Base-by-base conservation (phyloP, 208 protist species). In the Trypanosoma brucei region DNA sequence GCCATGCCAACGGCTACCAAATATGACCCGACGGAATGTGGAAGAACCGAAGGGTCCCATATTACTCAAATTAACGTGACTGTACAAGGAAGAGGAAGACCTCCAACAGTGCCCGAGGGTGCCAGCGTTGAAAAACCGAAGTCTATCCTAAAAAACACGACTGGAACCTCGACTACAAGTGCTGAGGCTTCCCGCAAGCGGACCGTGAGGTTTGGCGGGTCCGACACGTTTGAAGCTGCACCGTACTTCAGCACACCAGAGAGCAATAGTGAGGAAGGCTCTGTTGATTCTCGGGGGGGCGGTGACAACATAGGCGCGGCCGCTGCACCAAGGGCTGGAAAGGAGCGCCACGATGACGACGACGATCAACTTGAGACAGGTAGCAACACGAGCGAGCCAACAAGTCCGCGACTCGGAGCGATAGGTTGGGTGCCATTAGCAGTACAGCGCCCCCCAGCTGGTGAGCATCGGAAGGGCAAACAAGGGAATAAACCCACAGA, bases 111-210 rank as follows among this genome's bases (percentile, higher is more conserved):
- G 22, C 22, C 22, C 22, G 22, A 22, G 22, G 22, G 35, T 13
- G 38, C 4, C 48, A 59, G 44, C 35, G 7, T 9, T 14, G 59
- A 64, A 36, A 63, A 40, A 42, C 57, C 51, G 1, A 39, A 30
- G 9, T 65, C 65, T 35, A 71, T 64, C n/a, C 52, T 65, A 38
- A 72, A 56, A 42, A 50, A 42, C 52, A 59, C 22, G 35, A 4
- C 22, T 39, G 40, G 33, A n/a, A 9, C 37, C 52, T 33, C 33
- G 5, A n/a, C 35, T 13, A 22, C 34, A 4, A 2, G 37, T 42
- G 2, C 37, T 9, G 22, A 42, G 14, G 2, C 1, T 57, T 36
- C 14, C 14, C 53, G 2, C 2, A 7, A 60, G 22, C 36, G 8
- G 44, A 46, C 6, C 11, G 42, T 46, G 42, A 46, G 42, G 42